A percentile compares a stretch with the other conserved stretches of the same genome.
phyloP scores from a whole-genome alignment of 306 rosid genomes.

The Acacia melanoxylon region DNA sequence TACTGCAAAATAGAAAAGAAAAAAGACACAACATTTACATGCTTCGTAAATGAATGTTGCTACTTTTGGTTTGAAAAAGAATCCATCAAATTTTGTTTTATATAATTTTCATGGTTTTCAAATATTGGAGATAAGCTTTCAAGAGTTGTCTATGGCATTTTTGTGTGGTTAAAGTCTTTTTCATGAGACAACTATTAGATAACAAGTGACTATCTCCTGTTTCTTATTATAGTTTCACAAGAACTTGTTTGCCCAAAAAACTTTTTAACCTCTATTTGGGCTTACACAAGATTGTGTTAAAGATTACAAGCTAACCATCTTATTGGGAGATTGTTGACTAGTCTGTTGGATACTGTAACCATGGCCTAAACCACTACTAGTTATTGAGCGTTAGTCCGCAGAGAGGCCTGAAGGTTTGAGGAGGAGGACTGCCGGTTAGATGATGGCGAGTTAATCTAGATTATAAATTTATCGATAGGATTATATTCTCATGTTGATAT shows the following conservation, averaged over 20 bases:
- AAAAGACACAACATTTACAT: not conserved
- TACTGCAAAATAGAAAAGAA: not conserved
- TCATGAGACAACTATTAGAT: not conserved
- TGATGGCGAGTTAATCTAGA: not conserved
- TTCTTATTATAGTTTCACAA: not conserved
- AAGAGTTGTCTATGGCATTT: not conserved
- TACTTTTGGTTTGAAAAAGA: not conserved
- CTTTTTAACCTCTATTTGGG: not conserved
- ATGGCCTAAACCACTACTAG: not conserved
- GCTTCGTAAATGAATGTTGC: not conserved
- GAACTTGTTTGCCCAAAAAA: not conserved
- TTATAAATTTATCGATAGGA: not conserved
- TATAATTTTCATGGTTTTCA: not conserved
- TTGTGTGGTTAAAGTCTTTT: not conserved
- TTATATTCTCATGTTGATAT: not conserved
- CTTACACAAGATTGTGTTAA: not conserved
- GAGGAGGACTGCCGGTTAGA: conserved; percentile 6
- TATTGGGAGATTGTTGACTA: not conserved
- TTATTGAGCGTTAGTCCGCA: not conserved
- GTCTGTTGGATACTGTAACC: not conserved
- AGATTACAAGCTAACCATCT: not conserved
- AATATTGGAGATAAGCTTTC: not conserved
- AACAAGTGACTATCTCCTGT: not conserved
- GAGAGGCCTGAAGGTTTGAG: not conserved
- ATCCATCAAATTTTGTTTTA: not conserved